These are phyloP conservation scores for Clohesyomyces aquaticus DNA, from an alignment of 495 filamentous ascomycete genomes.

Conservation along the genomic window DNA sequence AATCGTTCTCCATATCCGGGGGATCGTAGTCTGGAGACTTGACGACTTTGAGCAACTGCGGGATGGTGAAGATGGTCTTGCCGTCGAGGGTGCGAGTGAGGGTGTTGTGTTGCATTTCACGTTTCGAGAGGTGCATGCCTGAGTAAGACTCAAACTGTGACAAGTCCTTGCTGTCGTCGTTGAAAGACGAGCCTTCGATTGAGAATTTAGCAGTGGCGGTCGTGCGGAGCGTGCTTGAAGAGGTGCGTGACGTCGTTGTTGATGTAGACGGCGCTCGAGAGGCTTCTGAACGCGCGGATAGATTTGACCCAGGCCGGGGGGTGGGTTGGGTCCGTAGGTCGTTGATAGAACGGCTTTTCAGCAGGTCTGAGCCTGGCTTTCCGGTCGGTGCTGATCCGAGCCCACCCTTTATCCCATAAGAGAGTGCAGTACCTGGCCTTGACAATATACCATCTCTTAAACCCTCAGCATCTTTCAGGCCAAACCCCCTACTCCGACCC, in stretches of 20 bases:
- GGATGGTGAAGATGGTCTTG: slow-evolving; percentile 77
- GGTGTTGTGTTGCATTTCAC: slow-evolving; percentile 80
- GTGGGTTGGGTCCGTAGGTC: slow-evolving; percentile 12
- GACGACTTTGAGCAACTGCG: slow-evolving; percentile 78
- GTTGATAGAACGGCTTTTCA: slow-evolving; percentile 28
- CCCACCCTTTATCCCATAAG: slow-evolving; percentile 16
- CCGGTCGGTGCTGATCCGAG: slow-evolving; percentile 1
- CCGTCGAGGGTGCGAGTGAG: slow-evolving; percentile 73
- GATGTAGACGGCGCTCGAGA: slow-evolving; percentile 20
- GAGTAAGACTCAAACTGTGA: slow-evolving; percentile 79
- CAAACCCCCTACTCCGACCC: slow-evolving; percentile 71
- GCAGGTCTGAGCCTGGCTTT: slow-evolving; percentile 1
- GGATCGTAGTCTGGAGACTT: slow-evolving; percentile 83
- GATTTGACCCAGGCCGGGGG: slow-evolving; percentile 16
- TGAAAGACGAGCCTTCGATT: slow-evolving; percentile 18
- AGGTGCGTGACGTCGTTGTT: slow-evolving; percentile 11
- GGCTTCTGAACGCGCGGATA: slow-evolving; percentile 29
- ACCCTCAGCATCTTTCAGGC: slow-evolving; percentile 63
- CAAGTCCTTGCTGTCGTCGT: slow-evolving; percentile 21
- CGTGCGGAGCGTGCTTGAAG: slow-evolving; percentile 5
- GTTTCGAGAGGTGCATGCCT: slow-evolving; percentile 77
- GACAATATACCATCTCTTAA: slow-evolving; percentile 19
- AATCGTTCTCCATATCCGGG: slow-evolving; percentile 82
- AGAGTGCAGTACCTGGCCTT: slow-evolving; percentile 20
- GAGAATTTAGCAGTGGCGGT: slow-evolving; percentile 11